Conservation (phyloP, 306 rosid species). For the Hippophae rhamnoides region DNA sequence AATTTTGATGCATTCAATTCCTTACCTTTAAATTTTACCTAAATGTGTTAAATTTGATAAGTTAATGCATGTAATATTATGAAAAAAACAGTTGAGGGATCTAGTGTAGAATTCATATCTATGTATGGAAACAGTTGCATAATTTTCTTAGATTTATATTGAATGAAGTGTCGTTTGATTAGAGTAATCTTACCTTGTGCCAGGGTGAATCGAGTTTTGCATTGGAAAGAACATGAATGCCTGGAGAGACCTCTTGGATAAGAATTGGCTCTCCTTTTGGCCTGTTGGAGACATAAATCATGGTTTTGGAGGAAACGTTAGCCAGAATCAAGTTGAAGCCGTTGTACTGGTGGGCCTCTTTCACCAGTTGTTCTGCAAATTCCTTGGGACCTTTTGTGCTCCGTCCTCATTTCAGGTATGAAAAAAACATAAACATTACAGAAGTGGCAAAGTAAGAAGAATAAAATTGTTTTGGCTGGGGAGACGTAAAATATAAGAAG, state of each 20-base stretch:
- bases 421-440: neutral
- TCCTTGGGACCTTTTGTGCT: constrained; percentile 49
- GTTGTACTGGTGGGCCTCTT: constrained; percentile 53
- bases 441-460: neutral
- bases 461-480: too few species aligned
- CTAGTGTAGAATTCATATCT: too few species aligned
- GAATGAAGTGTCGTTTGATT: too few species aligned
- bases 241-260: constrained; percentile 47
- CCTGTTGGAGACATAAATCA: constrained; percentile 30
- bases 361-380: constrained; percentile 46
- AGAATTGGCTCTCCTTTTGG: constrained; percentile 24
- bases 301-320: constrained; percentile 41
- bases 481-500: too few species aligned
- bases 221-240: constrained; percentile 79
- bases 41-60: too few species aligned
- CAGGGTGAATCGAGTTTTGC: constrained; percentile 62
- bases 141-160: too few species aligned
- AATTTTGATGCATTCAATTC: too few species aligned
- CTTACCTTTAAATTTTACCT: too few species aligned
- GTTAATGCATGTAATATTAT: too few species aligned
- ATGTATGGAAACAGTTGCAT: too few species aligned
- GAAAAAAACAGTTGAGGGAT: too few species aligned
- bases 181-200: constrained; percentile 57
- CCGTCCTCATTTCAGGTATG: constrained; percentile 24
- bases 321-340: constrained; percentile 67